Evolutionary conservation across 2,329 filamentous ascomycete species (phyloP).

Genomic region (Huntiella moniliformis): DNA sequence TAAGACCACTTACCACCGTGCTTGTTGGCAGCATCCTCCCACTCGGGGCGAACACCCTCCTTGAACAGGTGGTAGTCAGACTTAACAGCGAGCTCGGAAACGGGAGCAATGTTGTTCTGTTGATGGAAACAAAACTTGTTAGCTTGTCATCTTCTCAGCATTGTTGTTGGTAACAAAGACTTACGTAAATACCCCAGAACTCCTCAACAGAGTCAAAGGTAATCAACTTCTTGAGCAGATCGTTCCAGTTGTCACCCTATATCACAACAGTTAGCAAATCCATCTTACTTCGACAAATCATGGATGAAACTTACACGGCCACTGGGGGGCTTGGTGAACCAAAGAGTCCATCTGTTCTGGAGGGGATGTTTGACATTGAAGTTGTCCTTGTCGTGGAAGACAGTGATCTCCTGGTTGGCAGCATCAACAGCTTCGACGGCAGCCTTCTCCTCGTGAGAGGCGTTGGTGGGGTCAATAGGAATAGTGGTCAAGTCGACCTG

Average conservation of each 20-base stretch:
- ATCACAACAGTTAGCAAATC: not conserved
- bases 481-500: conserved; percentile 52
- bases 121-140: not conserved
- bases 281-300: not conserved
- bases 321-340: conserved; percentile 96
- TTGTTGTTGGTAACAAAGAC: conserved; percentile 20
- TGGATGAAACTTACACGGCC: conserved; percentile 54
- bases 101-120: conserved; percentile 95
- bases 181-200: conserved; percentile 98
- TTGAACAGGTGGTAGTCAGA: conserved; percentile 99
- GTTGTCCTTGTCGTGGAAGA: conserved; percentile 96
- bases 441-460: conserved; percentile 24
- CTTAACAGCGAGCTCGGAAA: conserved; percentile 89
- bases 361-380: conserved; percentile 99
- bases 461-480: conserved; percentile 44
- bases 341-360: conserved; percentile 94
- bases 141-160: too few relatives aligned
- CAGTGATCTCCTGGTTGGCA: conserved; percentile 55
- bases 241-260: conserved; percentile 95
- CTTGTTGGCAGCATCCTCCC: conserved; percentile 98
- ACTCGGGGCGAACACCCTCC: conserved; percentile 87
- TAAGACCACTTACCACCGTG: conserved; percentile 98
- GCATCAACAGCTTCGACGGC: conserved; percentile 20
- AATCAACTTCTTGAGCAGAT: conserved; percentile 93
- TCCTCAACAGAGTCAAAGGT: conserved; percentile 98